phyloP scores from a whole-genome alignment of 352 stramenopile species.

The Pythium periplocum region DNA sequence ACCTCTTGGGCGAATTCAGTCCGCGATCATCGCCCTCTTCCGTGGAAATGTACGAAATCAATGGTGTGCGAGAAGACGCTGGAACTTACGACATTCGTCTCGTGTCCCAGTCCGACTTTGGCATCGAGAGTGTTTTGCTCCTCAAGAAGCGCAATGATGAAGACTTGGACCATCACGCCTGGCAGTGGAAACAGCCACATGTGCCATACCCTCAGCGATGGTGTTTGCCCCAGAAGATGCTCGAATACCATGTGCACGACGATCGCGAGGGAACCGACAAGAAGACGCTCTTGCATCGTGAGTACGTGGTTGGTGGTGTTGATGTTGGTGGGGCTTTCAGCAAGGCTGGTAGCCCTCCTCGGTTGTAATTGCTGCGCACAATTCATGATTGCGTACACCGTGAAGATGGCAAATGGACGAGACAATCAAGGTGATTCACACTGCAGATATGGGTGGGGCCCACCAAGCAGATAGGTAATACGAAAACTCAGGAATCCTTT shows the following conservation, averaged over 20 bases:
- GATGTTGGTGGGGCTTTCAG: conserved; percentile 35
- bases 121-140: conserved; percentile 40
- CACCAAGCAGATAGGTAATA: no score
- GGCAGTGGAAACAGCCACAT: conserved; percentile 33
- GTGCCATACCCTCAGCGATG: conserved; percentile 19
- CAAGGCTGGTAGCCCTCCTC: conserved; percentile 17
- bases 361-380: background rate
- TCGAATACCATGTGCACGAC: conserved; percentile 27
- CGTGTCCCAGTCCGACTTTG: conserved; percentile 27
- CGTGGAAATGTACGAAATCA: conserved; percentile 16
- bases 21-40: conserved; percentile 10
- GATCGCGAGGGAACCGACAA: conserved; percentile 7
- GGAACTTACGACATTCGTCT: conserved; percentile 39
- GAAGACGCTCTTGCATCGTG: conserved; percentile 22
- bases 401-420: no score
- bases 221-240: conserved; percentile 37
- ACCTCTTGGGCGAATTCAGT: conserved; percentile 29
- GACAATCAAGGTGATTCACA: no score
- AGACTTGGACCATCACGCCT: conserved; percentile 41
- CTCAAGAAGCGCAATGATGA: conserved; percentile 44
- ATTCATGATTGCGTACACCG: no score
- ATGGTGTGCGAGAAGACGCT: conserved; percentile 19
- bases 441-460: no score
- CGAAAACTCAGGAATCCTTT: no score
- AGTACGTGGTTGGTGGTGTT: conserved; percentile 51